These are phyloP conservation scores for Clitopilus passeckerianus DNA, from an alignment of 768 basidiomycete genomes.

Conservation along the genomic window DNA sequence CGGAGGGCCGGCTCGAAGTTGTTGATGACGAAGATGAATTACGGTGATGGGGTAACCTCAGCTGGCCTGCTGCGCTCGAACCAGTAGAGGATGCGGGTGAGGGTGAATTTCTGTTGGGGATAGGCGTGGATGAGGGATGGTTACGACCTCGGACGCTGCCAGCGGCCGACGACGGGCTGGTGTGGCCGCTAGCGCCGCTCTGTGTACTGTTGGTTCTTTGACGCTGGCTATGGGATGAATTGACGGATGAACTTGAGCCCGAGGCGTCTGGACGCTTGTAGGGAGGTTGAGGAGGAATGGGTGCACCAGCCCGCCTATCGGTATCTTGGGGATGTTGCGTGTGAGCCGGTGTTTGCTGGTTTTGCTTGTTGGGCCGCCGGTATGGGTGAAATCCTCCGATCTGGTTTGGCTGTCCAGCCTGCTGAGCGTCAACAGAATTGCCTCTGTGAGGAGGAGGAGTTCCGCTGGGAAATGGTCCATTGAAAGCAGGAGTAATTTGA, in stretches of 20 bases:
- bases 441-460: slow-evolving; percentile 60
- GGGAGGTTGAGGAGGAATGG: slow-evolving; percentile 60
- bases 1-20: slow-evolving; percentile 33
- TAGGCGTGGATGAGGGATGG: slow-evolving; percentile 22
- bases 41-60: slow-evolving; percentile 24
- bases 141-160: slow-evolving; percentile 32
- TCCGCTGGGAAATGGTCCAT: slow-evolving; percentile 56
- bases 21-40: slow-evolving; percentile 44
- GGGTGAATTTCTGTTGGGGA: slow-evolving; percentile 23
- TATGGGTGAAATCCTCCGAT: slow-evolving; percentile 76
- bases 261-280: slow-evolving; percentile 80
- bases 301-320: slow-evolving; percentile 44
- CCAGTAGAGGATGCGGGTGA: slow-evolving; percentile 19
- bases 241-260: slow-evolving; percentile 73
- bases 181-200: slow-evolving; percentile 44
- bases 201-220: slow-evolving; percentile 72
- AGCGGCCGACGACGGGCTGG: slow-evolving; percentile 25
- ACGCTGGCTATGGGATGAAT: slow-evolving; percentile 56
- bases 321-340: slow-evolving; percentile 24
- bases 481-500: slow-evolving; percentile 46
- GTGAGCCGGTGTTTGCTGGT: slow-evolving; percentile 23
- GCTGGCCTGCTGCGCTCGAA: slow-evolving; percentile 23
- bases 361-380: slow-evolving; percentile 60
- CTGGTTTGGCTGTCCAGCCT: slow-evolving; percentile 28
- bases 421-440: slow-evolving; percentile 31